Percentiles rank a stretch among this genome's conserved stretches.
These are phyloP conservation scores for Auriculariales sp. DNA, from an alignment of 768 basidiomycete species.

Conservation along the genomic window DNA sequence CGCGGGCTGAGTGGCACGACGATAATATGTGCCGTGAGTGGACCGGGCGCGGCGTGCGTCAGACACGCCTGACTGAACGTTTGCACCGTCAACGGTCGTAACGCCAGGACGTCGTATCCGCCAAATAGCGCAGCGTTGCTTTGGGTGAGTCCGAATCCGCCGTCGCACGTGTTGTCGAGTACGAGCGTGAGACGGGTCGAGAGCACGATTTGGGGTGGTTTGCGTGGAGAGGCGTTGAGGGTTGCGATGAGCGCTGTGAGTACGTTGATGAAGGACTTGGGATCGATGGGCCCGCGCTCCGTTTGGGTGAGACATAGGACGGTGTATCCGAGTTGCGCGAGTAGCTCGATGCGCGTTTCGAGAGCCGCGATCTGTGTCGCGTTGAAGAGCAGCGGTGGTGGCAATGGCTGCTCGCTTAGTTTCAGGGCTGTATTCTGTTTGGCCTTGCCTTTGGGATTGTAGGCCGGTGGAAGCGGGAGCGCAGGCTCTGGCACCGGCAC, in stretches of 20 bases:
- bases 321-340: conserved; percentile 83
- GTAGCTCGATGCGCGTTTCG: conserved; percentile 50
- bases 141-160: conserved; percentile 70
- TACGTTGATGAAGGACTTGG: conserved; percentile 51
- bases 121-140: conserved; percentile 47
- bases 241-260: conserved; percentile 45
- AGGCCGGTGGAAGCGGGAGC: conserved; percentile 9
- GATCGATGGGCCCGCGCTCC: conserved; percentile 55
- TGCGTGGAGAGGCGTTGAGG: no score
- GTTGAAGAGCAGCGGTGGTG: conserved; percentile 24
- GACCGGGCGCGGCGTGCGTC: conserved; percentile 61
- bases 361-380: conserved; percentile 40
- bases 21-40: conserved; percentile 68
- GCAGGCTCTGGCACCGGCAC: conserved; percentile 31
- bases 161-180: conserved; percentile 73
- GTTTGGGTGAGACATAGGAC: conserved; percentile 67
- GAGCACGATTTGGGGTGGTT: conserved; percentile 43
- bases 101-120: conserved; percentile 63
- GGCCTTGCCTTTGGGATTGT: conserved; percentile 11
- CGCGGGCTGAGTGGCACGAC: conserved; percentile 67
- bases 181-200: conserved; percentile 70
- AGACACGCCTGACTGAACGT: conserved; percentile 72
- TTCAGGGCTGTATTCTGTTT: conserved; percentile 44
- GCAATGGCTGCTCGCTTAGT: conserved; percentile 30
- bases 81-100: conserved; percentile 54